Percentiles rank a stretch among this genome's conserved stretches.
Evolutionary conservation across 352 stramenopile genomes (phyloP).

Genomic region (Globisporangium echinulatum): DNA sequence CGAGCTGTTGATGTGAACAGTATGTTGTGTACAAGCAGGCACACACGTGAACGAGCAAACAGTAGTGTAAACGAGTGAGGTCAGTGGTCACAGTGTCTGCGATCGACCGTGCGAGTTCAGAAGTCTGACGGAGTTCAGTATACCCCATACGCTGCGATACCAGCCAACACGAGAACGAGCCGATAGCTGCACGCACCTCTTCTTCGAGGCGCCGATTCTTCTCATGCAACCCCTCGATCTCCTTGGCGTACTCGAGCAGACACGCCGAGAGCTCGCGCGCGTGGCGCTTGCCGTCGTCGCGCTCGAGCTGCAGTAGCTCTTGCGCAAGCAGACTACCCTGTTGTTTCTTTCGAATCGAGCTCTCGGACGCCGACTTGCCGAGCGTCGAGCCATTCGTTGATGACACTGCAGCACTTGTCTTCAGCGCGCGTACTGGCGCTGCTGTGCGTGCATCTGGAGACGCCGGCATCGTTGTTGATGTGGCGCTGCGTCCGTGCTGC

Average conservation of each 20-base stretch:
- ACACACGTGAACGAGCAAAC: not conserved
- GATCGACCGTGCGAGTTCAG: not conserved
- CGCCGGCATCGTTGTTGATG: constrained; percentile 3
- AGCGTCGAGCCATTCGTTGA: not conserved
- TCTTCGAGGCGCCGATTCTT: constrained; percentile 75
- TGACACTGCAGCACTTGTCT: not conserved
- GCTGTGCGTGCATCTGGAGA: constrained; percentile 3
- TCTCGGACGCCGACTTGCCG: constrained; percentile 17
- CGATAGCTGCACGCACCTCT: constrained; percentile 30
- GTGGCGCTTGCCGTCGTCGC: constrained; percentile 71
- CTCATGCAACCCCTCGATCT: constrained; percentile 67
- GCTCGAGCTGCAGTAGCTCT: constrained; percentile 58
- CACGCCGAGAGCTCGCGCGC: constrained; percentile 53
- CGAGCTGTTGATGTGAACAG: constrained; percentile 26
- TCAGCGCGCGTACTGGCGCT: not conserved
- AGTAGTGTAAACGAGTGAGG: not conserved
- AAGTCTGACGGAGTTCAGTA: too few species aligned
- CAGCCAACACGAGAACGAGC: not conserved
- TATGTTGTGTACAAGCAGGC: not conserved
- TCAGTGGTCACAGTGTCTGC: not conserved
- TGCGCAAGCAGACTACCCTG: constrained; percentile 57
- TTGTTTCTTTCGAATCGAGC: constrained; percentile 25
- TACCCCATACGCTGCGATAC: too few species aligned
- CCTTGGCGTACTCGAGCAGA: constrained; percentile 67
- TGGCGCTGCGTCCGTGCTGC: too few species aligned